Percentiles rank a stretch among this genome's conserved stretches.
Conservation (phyloP, 331 rosid genomes). For the Pyrus hybrid region DNA sequence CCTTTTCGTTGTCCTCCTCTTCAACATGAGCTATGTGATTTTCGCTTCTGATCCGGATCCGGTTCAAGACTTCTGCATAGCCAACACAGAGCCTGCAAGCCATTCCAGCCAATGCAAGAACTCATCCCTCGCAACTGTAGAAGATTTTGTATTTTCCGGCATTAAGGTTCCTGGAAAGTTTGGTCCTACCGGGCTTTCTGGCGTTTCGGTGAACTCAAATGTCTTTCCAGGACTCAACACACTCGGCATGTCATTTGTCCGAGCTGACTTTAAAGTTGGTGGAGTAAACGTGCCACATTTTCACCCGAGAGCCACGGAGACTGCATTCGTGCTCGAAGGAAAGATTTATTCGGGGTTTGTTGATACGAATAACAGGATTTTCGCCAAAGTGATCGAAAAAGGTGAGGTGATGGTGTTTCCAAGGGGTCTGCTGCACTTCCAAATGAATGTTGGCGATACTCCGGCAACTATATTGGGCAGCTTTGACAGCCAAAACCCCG, state of each 20-base stretch:
- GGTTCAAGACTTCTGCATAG: conserved; percentile 68
- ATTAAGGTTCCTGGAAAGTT: conserved; percentile 58
- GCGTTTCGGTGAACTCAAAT: conserved; percentile 54
- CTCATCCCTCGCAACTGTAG: conserved; percentile 51
- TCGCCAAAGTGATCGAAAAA: conserved; percentile 67
- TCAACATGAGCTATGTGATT: conserved; percentile 12
- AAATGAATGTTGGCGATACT: conserved; percentile 82
- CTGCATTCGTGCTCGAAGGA: conserved; percentile 70
- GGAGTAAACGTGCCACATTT: conserved; percentile 80
- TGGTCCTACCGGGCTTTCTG: conserved; percentile 49
- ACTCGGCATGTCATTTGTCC: conserved; percentile 73
- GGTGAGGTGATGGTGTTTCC: conserved; percentile 97
- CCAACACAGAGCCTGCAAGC: conserved; percentile 17
- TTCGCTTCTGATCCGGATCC: conserved; percentile 90
- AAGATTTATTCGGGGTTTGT: conserved; percentile 74
- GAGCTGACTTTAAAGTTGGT: conserved; percentile 75
- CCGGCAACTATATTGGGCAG: conserved; percentile 75
- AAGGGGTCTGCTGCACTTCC: conserved; percentile 78
- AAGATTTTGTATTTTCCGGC: conserved; percentile 71
- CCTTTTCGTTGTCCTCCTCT: conserved; percentile 23
- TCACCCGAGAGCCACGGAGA: conserved; percentile 91
- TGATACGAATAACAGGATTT: conserved; percentile 58
- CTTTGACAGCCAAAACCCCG: conserved; percentile 92
- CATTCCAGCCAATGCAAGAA: conserved; percentile 53
- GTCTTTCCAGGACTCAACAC: conserved; percentile 85